Evolutionary conservation across 352 stramenopile species (phyloP), one percentile per base, ranked within the genome.

Genomic region (Pythium scleroteichum): DNA sequence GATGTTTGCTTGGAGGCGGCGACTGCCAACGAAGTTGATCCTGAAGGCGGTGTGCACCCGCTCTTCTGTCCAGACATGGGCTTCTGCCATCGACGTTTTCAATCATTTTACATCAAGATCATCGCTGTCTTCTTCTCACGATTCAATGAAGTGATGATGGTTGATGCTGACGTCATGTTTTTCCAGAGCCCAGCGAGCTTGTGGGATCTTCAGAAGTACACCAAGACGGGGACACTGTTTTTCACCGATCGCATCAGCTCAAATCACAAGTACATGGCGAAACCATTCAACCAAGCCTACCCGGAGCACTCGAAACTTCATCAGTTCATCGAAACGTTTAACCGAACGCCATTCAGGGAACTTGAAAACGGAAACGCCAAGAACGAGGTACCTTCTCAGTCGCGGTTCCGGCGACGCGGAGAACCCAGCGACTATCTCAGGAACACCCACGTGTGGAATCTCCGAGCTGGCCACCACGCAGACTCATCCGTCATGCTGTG

Each of bases 401-500:
- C 5, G 5, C 29, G 10, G 29, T 35, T 35, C 29, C 10, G 29
- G 29, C 29, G 10, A 10, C 39, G 79, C 14, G 52, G 53, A 42
- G 64, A 68, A 16, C 78, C 81, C 2, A 90, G 81, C 42, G 72
- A 86, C 13, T 72, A 76, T 14, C 47, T 90, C 9, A 57, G 78
- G 20, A 68, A 54, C n/a, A 88, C 72, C 38, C 78, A 92, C 53
- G 69, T 73, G 46, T 92, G 78, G 79, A 87, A 90, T 47, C 54
- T 79, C n/a, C 82, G 75, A 10, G 55, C 78, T 9, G 79, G 82
- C 38, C 82, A 92, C 46, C 69, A 88, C 33, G 82, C 86, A 62
- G 82, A 92, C 65, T 92, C 82, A 54, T 90, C 79, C 16, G 56
- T 88, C 32, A 62, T 92, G 53, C 57, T 92, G n/a, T 92, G 79